Conservation (phyloP, 2,329 filamentous ascomycete species). For the Ceratocystis cacaofunesta region DNA sequence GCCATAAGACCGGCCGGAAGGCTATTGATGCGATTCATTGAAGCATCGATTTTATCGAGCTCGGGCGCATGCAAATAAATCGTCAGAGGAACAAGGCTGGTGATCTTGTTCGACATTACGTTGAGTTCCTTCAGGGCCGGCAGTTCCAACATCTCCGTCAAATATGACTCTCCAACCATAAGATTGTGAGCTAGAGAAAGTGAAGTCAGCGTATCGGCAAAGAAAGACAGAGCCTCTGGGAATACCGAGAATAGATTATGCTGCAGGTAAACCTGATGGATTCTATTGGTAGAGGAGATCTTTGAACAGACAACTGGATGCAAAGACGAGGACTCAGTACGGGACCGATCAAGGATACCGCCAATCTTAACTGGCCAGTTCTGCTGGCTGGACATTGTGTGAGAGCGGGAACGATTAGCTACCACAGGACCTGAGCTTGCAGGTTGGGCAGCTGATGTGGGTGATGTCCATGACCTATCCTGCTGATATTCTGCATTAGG, state of each 20-base stretch:
- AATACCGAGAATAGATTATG: slow-evolving; percentile 61
- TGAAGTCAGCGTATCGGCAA: slow-evolving; percentile 53
- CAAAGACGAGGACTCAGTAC: slow-evolving; percentile 46
- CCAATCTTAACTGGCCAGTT: slow-evolving; percentile 41
- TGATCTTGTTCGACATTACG: slow-evolving; percentile 58
- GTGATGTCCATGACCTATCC: not conserved
- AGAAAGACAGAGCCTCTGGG: slow-evolving; percentile 55
- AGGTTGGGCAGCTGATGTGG: not conserved
- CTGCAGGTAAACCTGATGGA: slow-evolving; percentile 51
- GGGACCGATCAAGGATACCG: slow-evolving; percentile 56
- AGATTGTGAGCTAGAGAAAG: slow-evolving; percentile 66
- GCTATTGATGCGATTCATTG: slow-evolving; percentile 61
- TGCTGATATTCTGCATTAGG: not conserved
- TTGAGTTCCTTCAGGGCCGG: slow-evolving; percentile 65
- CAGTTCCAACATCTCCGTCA: slow-evolving; percentile 52
- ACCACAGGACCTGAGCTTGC: slow-evolving; percentile 20
- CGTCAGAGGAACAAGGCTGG: slow-evolving; percentile 51
- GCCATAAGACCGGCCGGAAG: slow-evolving; percentile 49
- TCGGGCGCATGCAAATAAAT: slow-evolving; percentile 55
- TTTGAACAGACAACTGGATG: slow-evolving; percentile 42
- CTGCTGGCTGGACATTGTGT: slow-evolving; percentile 33
- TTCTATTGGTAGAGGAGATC: slow-evolving; percentile 37
- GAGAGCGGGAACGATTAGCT: slow-evolving; percentile 33
- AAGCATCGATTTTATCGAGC: slow-evolving; percentile 65
- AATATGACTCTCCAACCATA: slow-evolving; percentile 47